Evolutionary conservation across 192 early-diverging fungal genomes (phyloP), one percentile per base, ranked within the genome.

Genomic region (Mortierella hygrophila): DNA sequence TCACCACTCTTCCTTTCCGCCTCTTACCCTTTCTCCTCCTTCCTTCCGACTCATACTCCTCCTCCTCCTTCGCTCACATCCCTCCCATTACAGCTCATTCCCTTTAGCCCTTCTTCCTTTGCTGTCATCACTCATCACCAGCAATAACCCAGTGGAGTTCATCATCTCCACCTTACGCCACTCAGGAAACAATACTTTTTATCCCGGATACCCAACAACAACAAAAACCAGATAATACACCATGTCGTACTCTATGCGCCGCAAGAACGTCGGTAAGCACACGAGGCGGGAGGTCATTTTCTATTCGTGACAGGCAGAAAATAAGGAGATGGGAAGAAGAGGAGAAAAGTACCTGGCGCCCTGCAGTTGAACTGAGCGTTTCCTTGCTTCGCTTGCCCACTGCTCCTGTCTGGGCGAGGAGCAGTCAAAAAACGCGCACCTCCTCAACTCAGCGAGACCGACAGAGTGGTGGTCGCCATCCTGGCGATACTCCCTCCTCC

Each of bases 241-340:
- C 29, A 83, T 83, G 82, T 83, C 82, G 26, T 83, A 83, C 77
- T 49, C 82, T n/a, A 83, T 78, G 76, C 82, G 82, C 32, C 82
- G 82, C 82, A 83, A 83, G 72, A 83, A 83, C 73, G 77, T 83
- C 49, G 82, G 82, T 83, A 83, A 78, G 76, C 21, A 60, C 49
- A 6, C 2, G n/a, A 40, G 54, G 35, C 42, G 32, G 54, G n/a
- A 54, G 8, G n/a, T n/a, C 16, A 29, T 18, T 29, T 26, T 37
- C 23, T 40, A 26, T 1, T 18, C n/a, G 29, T 16, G 5, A 18
- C 75, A 46, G 38, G 15, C n/a, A 54, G 29, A 75, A 41, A 70
- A 21, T 16, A 70, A 0, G 11, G 44, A 46, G 44, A 9, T 13
- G 20, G 69, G 23, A 3, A 54, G 16, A 32, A 60, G 54, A 20